Percentiles rank a stretch among this genome's conserved stretches.
phyloP scores from a whole-genome alignment of 768 basidiomycete genomes.

The Rhodotorula kratochvilovae region DNA sequence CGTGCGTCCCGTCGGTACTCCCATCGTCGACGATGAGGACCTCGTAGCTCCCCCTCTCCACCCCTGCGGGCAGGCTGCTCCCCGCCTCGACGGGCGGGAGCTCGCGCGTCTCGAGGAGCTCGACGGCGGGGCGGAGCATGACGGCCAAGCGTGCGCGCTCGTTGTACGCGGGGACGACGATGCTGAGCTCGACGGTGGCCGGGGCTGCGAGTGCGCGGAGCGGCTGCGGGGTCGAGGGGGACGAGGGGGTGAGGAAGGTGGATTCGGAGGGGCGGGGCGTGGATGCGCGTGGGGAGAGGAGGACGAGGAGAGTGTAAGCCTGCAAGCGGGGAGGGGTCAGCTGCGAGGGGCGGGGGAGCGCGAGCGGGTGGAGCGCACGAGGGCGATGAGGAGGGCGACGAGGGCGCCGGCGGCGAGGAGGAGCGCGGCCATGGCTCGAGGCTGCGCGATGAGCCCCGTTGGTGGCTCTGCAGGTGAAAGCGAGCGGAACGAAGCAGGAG shows the following conservation, averaged over 20 bases:
- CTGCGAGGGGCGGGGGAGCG: background rate
- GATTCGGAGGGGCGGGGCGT: conserved; percentile 63
- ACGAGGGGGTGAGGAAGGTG: conserved; percentile 60
- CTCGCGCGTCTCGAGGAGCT: conserved; percentile 55
- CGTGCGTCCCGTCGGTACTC: conserved; percentile 68
- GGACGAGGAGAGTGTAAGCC: conserved; percentile 65
- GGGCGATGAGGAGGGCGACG: background rate
- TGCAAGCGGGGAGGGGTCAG: conserved; percentile 43
- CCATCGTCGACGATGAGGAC: conserved; percentile 89
- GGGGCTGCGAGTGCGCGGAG: conserved; percentile 56
- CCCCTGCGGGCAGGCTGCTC: background rate
- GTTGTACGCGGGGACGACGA: conserved; percentile 89
- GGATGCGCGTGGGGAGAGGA: conserved; percentile 70
- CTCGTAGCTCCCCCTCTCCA: conserved; percentile 54
- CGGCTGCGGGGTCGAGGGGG: conserved; percentile 55
- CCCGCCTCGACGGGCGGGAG: background rate
- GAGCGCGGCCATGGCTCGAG: background rate
- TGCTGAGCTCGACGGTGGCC: conserved; percentile 62
- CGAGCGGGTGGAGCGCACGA: background rate
- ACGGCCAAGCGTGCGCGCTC: conserved; percentile 73
- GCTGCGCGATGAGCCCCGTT: no score
- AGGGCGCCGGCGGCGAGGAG: background rate
- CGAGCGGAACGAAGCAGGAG: no score
- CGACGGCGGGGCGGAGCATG: conserved; percentile 69
- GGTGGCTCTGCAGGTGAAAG: no score